Conservation (phyloP, 129 eudicot species). For the Logfia minima region DNA sequence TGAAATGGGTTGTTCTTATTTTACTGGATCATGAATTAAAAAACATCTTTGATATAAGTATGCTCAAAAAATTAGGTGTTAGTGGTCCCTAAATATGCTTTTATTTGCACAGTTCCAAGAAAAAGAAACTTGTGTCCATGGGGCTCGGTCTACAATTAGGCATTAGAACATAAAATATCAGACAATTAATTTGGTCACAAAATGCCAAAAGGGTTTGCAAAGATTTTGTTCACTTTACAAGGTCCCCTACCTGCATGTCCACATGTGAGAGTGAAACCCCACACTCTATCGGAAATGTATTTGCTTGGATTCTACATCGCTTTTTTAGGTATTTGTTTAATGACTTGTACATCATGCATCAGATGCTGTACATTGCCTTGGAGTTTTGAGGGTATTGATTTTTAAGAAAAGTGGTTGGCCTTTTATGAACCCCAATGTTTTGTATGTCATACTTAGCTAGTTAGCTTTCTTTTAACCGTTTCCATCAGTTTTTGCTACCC, state of each 20-base stretch:
- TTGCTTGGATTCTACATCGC: slow-evolving; percentile 29
- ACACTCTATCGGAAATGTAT: slow-evolving; percentile 22
- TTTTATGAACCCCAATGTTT: slow-evolving; percentile 27
- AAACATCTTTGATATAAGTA: slow-evolving; percentile 1
- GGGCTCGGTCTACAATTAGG: too few relatives aligned
- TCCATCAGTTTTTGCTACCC: slow-evolving; percentile 21
- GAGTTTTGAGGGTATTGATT: slow-evolving; percentile 2
- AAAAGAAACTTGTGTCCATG: slow-evolving; percentile 18
- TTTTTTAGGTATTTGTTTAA: slow-evolving; percentile 12
- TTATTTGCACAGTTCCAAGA: background rate
- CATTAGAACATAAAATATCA: too few relatives aligned
- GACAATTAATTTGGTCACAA: too few relatives aligned
- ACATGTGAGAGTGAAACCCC: slow-evolving; percentile 51
- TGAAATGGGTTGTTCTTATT: background rate
- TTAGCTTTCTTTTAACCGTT: background rate
- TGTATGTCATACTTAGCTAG: slow-evolving; percentile 1
- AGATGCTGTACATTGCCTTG: slow-evolving; percentile 9
- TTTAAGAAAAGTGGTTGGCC: slow-evolving; percentile 17
- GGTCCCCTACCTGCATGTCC: slow-evolving; percentile 46
- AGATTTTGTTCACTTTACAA: slow-evolving; percentile 16
- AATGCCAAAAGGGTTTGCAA: too few relatives aligned
- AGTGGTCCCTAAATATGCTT: slow-evolving; percentile 27
- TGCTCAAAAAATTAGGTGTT: slow-evolving; percentile 23
- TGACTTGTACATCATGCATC: slow-evolving; percentile 17
- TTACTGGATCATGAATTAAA: background rate